Conservation (phyloP, 106 monocot species). For the Dendrobium catenatum region DNA sequence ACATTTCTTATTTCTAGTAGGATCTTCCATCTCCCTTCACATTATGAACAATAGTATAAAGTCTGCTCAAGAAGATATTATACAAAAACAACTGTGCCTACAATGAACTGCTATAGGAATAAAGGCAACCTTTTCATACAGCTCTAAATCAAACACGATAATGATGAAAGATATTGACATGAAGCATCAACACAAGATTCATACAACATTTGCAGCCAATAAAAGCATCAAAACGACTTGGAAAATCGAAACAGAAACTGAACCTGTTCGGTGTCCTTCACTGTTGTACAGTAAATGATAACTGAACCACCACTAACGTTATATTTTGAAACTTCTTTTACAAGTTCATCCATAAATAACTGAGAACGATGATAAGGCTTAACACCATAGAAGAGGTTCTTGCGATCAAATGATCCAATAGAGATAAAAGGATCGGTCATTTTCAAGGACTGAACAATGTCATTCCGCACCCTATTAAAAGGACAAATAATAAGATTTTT, state of each 20-base stretch:
- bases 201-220: not conserved
- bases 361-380: constrained; percentile 54
- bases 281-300: constrained; percentile 91
- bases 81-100: not conserved
- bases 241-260: constrained; percentile 2
- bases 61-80: not conserved
- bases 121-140: not conserved
- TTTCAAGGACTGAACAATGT: constrained; percentile 70
- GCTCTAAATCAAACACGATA: not conserved
- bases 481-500: not conserved
- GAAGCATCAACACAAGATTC: not conserved
- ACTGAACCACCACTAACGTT: constrained; percentile 50
- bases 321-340: constrained; percentile 60
- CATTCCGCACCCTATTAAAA: constrained; percentile 64
- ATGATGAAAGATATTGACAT: not conserved
- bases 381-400: constrained; percentile 91
- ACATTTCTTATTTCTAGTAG: not conserved
- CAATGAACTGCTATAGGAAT: not conserved
- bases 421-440: constrained; percentile 64
- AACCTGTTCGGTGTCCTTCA: constrained; percentile 86
- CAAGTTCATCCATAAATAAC: constrained; percentile 79
- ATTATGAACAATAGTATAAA: not conserved
- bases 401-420: constrained; percentile 92
- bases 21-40: not conserved
- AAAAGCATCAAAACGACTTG: not conserved